Base-by-base conservation (phyloP, 768 basidiomycete genomes). In the Epithele typhae region DNA sequence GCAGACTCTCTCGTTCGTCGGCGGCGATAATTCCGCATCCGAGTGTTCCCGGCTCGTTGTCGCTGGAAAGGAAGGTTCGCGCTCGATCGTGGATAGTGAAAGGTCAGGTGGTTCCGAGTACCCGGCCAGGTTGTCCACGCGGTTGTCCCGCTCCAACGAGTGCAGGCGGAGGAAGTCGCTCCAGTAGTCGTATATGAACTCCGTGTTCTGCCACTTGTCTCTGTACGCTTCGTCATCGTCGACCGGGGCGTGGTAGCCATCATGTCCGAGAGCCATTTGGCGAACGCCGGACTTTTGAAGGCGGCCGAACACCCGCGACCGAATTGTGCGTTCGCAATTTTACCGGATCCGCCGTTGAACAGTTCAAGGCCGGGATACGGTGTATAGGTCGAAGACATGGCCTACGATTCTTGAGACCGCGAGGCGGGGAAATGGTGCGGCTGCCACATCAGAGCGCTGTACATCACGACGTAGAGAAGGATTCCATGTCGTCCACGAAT, bases 401-500 rank as follows among this genome's bases (percentile, higher is more conserved):
- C 14, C 14, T 30, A 30, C 27, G 27, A 30, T 19, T 18, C 14
- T 17, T 37, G 17, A 18, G 8, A 14, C 7, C 14, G 27, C 8
- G 14, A n/a, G n/a, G n/a, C n/a, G n/a, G n/a, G n/a, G n/a, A n/a
- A 6, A 8, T 40, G 24, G n/a, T 46, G 50, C 1, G 27, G 32
- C 12, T 39, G 33, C 41, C 45, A 43, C 12, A 33, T 18, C 17
- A 52, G 14, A n/a, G 21, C 33, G 33, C 45, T 32, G 37, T 46
- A 52, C 1, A 52, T 24, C 30, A 46, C 45, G 12, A 52, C 40
- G 24, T 47, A 52, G 17, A 52, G 23, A 21, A 52, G 10, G 50
- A 42, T 25, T 52, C 50, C 45, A 52, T 38, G 17, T 52, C 50
- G 35, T 52, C 50, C 19, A 39, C 10, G 9, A 52, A 12, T 15